Percentiles rank a stretch among this genome's conserved stretches.
Conservation (phyloP, 768 basidiomycete species). For the Leccinellum rugosiceps region DNA sequence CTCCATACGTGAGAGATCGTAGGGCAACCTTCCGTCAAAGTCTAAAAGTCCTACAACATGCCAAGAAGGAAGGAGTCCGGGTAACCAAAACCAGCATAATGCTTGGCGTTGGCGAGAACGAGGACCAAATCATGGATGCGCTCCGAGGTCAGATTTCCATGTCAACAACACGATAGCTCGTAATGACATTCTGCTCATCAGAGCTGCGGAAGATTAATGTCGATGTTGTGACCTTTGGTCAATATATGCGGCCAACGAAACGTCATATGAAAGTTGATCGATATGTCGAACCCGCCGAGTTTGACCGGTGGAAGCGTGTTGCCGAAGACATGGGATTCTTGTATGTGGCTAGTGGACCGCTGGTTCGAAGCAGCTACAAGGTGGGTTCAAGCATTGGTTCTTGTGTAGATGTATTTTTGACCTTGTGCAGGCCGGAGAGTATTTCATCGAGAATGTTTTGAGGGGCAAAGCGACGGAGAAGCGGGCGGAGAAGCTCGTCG, state of each 20-base stretch:
- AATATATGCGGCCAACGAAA: slow-evolving; percentile 99
- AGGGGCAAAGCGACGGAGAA: slow-evolving; percentile 53
- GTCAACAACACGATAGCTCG: not conserved
- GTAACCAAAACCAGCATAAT: slow-evolving; percentile 98
- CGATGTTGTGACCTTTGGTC: slow-evolving; percentile 98
- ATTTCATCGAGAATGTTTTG: slow-evolving; percentile 89
- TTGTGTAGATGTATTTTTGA: slow-evolving; percentile 1
- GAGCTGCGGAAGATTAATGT: slow-evolving; percentile 87
- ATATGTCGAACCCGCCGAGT: slow-evolving; percentile 92
- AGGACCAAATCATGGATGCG: slow-evolving; percentile 77
- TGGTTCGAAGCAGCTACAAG: slow-evolving; percentile 97
- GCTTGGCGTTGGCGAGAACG: slow-evolving; percentile 93
- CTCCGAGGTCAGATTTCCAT: slow-evolving; percentile 60
- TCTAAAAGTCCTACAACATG: slow-evolving; percentile 74
- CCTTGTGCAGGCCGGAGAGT: slow-evolving; percentile 80
- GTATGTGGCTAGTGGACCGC: slow-evolving; percentile 94
- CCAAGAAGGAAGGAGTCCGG: slow-evolving; percentile 78
- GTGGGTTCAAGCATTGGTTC: slow-evolving; percentile 40
- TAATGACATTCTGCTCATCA: slow-evolving; percentile 31
- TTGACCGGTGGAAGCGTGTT: slow-evolving; percentile 83
- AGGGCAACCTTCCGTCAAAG: slow-evolving; percentile 89
- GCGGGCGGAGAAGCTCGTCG: slow-evolving; percentile 33
- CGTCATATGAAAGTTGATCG: slow-evolving; percentile 98
- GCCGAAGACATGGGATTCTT: slow-evolving; percentile 95
- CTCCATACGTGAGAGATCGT: slow-evolving; percentile 93